Percentiles rank a stretch among this genome's conserved stretches.
Evolutionary conservation across 2,329 filamentous ascomycete genomes (phyloP).

Genomic region (Sporothrix globosa): DNA sequence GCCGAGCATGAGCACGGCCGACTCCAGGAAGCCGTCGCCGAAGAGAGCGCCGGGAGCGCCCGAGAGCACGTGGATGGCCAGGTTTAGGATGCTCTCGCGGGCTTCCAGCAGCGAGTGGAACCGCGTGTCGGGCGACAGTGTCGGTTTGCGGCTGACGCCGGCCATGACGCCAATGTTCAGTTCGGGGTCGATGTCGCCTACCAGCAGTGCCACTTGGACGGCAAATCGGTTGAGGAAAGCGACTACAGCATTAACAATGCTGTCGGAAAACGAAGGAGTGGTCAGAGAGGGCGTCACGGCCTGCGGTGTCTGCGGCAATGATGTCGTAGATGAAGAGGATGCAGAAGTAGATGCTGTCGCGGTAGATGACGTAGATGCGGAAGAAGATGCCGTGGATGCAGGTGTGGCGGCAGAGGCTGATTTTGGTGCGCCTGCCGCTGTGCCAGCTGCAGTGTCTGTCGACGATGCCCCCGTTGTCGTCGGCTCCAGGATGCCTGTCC

Average conservation of each 20-base stretch:
- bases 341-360: neutral
- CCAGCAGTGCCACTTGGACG: slow-evolving; percentile 31
- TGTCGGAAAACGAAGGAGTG: neutral
- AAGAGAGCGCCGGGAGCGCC: neutral
- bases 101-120: slow-evolving; percentile 25
- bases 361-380: neutral
- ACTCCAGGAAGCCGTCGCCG: neutral
- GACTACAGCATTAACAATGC: slow-evolving; percentile 27
- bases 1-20: neutral
- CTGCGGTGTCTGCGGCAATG: too few species aligned
- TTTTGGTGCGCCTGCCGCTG: too few species aligned
- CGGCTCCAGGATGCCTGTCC: slow-evolving; percentile 5
- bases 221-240: slow-evolving; percentile 32
- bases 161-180: slow-evolving; percentile 12
- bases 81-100: slow-evolving; percentile 24
- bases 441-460: neutral
- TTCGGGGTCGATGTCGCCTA: slow-evolving; percentile 23
- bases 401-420: too few species aligned
- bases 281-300: neutral
- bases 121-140: neutral
- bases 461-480: neutral
- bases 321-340: too few species aligned
- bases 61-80: slow-evolving; percentile 19
- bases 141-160: neutral
- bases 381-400: neutral